Percentiles rank a stretch among this genome's conserved stretches.
phyloP scores from a whole-genome alignment of 805 yeast genomes.

The Saturnispora quitensis region DNA sequence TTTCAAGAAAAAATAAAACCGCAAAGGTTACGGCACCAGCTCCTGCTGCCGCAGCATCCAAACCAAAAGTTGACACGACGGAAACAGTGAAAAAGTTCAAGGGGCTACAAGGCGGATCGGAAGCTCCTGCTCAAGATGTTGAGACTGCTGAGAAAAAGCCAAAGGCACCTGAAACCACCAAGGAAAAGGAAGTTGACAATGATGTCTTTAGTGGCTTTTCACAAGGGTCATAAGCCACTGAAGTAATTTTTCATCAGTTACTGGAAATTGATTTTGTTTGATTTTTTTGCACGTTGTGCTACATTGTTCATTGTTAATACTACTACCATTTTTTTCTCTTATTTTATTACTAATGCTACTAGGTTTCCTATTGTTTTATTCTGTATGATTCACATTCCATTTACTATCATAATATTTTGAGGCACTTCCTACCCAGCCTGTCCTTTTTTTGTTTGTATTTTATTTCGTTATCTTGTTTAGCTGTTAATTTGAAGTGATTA shows the following conservation, averaged over 20 bases:
- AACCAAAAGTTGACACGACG: not conserved
- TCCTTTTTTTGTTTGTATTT: not conserved
- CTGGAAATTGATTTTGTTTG: not conserved
- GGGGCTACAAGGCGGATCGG: constrained; percentile 19
- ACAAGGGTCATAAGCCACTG: constrained; percentile 31
- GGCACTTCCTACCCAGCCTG: not conserved
- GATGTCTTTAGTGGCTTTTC: constrained; percentile 36
- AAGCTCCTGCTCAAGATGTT: constrained; percentile 17
- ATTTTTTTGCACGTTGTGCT: not conserved
- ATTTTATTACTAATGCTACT: not conserved
- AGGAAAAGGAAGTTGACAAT: constrained; percentile 11
- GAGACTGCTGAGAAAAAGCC: constrained; percentile 2
- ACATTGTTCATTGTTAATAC: not conserved
- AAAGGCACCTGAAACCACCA: constrained; percentile 5
- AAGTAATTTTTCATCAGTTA: not conserved
- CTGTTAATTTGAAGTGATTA: not conserved
- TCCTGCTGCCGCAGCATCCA: not conserved
- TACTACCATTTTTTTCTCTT: not conserved
- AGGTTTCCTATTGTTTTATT: not conserved
- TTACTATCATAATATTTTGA: not conserved
- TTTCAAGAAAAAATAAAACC: constrained; percentile 1
- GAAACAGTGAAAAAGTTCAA: constrained; percentile 11
- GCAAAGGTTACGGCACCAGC: not conserved
- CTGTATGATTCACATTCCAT: not conserved
- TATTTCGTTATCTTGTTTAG: not conserved